phyloP scores from a whole-genome alignment of 2,329 filamentous ascomycete species.

The Claviceps pusilla region DNA sequence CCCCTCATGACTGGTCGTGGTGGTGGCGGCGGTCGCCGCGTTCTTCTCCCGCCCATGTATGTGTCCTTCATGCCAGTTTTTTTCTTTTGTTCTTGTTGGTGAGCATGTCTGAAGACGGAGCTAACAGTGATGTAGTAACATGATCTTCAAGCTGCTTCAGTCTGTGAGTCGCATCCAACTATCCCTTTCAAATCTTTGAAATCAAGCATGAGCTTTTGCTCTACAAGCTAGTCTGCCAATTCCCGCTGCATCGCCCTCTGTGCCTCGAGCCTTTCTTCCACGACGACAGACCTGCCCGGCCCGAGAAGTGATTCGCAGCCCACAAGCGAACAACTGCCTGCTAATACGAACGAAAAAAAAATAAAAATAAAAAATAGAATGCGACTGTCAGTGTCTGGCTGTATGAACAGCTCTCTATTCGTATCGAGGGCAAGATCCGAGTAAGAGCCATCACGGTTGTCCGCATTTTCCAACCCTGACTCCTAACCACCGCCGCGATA shows the following conservation, averaged over 20 bases:
- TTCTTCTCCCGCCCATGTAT: conserved; percentile 43
- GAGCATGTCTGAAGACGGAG: conserved; percentile 1
- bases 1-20: conserved; percentile 42
- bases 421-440: conserved; percentile 92
- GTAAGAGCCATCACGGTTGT: conserved; percentile 32
- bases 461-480: background rate
- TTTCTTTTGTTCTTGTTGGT: background rate
- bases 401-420: conserved; percentile 84
- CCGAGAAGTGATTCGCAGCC: background rate
- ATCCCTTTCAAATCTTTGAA: background rate
- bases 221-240: background rate
- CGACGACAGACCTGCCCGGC: background rate
- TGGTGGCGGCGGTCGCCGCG: conserved; percentile 44
- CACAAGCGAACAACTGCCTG: conserved; percentile 8
- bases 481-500: conserved; percentile 19
- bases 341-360: background rate
- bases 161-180: conserved; percentile 20
- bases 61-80: conserved; percentile 3
- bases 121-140: conserved; percentile 24
- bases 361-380: conserved; percentile 40
- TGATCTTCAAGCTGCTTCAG: conserved; percentile 63
- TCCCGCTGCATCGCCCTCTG: background rate
- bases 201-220: background rate
- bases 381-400: conserved; percentile 88
- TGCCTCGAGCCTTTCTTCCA: background rate